phyloP scores from a whole-genome alignment of 331 rosid species.

The Telfairia occidentalis region DNA sequence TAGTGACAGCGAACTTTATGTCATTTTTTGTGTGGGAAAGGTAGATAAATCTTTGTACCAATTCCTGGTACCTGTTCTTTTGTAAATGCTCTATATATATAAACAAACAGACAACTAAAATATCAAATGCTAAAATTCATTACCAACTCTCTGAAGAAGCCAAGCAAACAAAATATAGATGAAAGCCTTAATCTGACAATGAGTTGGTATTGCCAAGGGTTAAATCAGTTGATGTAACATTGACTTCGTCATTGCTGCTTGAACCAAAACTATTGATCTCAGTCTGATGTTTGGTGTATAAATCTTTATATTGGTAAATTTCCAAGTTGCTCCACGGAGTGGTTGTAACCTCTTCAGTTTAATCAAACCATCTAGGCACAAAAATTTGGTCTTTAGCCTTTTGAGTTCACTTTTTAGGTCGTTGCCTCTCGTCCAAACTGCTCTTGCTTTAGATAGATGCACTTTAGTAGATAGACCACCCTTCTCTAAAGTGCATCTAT shows the following conservation, averaged over 20 bases:
- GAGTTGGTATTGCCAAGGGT: constrained; percentile 78
- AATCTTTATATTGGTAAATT: constrained; percentile 59
- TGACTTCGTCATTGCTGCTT: constrained; percentile 24
- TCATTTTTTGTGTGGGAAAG: background rate
- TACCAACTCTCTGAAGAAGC: constrained; percentile 4
- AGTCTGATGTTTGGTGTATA: constrained; percentile 50
- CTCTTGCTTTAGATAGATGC: constrained; percentile 68
- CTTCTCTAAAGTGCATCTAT: constrained; percentile 76
- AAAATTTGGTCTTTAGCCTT: constrained; percentile 48
- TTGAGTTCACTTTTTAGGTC: constrained; percentile 62
- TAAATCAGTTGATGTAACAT: constrained; percentile 45
- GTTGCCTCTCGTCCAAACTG: constrained; percentile 71
- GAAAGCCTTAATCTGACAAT: constrained; percentile 43
- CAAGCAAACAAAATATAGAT: background rate
- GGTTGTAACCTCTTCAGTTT: constrained; percentile 54
- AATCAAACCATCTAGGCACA: constrained; percentile 68
- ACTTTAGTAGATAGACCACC: too few species aligned
- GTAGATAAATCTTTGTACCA: background rate
- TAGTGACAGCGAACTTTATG: background rate
- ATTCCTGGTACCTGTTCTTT: background rate
- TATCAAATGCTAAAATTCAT: background rate
- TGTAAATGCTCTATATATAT: background rate
- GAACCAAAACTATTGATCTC: constrained; percentile 38
- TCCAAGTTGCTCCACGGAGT: constrained; percentile 97
- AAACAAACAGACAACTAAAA: constrained; percentile 2